These are phyloP conservation scores for Fusarium circinatum DNA, from an alignment of 2,329 filamentous ascomycete species.

Conservation along the genomic window DNA sequence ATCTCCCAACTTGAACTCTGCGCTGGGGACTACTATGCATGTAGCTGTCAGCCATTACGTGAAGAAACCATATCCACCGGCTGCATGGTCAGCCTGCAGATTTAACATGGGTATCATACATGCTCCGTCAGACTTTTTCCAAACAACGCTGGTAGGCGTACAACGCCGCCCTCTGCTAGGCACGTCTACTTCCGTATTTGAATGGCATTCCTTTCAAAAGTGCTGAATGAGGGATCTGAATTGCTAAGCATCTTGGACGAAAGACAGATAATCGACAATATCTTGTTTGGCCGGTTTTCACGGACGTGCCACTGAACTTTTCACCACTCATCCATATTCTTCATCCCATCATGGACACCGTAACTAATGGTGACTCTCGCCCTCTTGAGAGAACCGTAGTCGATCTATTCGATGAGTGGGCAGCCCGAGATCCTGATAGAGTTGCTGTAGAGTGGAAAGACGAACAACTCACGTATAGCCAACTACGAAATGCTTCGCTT, in stretches of 20 bases:
- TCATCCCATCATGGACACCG: neutral
- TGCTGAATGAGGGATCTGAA: neutral
- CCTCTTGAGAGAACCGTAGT: neutral
- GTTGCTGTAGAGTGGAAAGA: neutral
- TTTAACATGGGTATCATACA: neutral
- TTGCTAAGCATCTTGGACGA: neutral
- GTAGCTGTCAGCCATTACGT: neutral
- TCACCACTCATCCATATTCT: neutral
- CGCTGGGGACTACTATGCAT: neutral
- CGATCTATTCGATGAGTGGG: neutral
- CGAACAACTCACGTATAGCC: neutral
- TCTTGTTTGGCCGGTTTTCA: neutral
- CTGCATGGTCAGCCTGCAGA: neutral
- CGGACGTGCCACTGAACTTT: neutral
- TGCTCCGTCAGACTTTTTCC: neutral
- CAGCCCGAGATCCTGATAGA: neutral
- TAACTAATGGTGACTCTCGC: neutral
- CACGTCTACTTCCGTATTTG: neutral
- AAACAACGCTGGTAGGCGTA: neutral
- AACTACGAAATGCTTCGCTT: neutral
- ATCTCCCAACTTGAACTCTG: neutral
- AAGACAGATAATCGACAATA: neutral
- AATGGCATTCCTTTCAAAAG: neutral
- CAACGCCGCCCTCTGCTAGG: neutral
- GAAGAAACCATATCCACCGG: neutral